phyloP scores from a whole-genome alignment of 2,329 filamentous ascomycete species.

The Exophiala mesophila region DNA sequence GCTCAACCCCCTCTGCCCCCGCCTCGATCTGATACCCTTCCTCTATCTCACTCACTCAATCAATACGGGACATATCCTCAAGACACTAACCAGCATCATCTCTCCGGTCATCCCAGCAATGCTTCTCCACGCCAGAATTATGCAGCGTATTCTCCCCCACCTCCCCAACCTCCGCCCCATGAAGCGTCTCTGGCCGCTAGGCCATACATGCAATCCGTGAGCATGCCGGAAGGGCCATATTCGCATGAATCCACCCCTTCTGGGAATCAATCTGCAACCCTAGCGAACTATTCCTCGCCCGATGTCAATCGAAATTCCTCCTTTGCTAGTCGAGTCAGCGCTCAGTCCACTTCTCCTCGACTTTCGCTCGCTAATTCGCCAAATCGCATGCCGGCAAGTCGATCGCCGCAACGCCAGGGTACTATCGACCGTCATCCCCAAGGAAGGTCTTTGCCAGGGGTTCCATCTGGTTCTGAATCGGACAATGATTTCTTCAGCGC shows the following conservation, averaged over 20 bases:
- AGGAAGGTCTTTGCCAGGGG: conserved; percentile 55
- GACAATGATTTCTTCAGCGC: conserved; percentile 28
- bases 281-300: conserved; percentile 18
- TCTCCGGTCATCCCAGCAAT: conserved; percentile 9
- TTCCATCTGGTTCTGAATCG: conserved; percentile 45
- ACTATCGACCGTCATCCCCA: conserved; percentile 54
- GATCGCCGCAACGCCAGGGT: conserved; percentile 48
- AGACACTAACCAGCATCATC: conserved; percentile 4
- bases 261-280: conserved; percentile 9
- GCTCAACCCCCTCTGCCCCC: conserved; percentile 28
- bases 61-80: not conserved
- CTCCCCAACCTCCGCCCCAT: conserved; percentile 37
- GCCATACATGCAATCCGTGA: conserved; percentile 26
- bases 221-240: conserved; percentile 19
- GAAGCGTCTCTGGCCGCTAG: conserved; percentile 37
- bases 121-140: conserved; percentile 12
- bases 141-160: conserved; percentile 28
- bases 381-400: conserved; percentile 46
- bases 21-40: conserved; percentile 19
- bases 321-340: conserved; percentile 27
- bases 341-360: conserved; percentile 32
- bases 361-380: conserved; percentile 45
- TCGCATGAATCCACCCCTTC: conserved; percentile 11
- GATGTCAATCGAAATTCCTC: conserved; percentile 24
- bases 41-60: conserved; percentile 11